Percentiles rank a stretch among this genome's conserved stretches.
phyloP scores from a whole-genome alignment of 768 basidiomycete species.

The Amanita pallidorosea region DNA sequence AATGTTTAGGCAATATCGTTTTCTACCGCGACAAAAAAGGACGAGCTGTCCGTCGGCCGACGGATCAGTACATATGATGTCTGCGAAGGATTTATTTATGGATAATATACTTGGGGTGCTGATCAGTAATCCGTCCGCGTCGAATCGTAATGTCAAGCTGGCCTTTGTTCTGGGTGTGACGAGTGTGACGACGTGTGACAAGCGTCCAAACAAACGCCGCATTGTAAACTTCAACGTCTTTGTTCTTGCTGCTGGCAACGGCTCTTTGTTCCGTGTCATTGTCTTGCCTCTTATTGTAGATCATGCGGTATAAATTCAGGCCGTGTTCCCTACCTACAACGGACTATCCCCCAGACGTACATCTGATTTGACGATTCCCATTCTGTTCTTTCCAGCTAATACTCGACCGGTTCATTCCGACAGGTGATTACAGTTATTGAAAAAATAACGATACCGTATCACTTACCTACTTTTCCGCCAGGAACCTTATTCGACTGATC shows the following conservation, averaged over 20 bases:
- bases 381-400: slow-evolving; percentile 5
- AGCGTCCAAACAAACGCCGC: too few species aligned
- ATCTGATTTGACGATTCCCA: not conserved
- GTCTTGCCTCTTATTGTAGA: slow-evolving; percentile 4
- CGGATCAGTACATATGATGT: not conserved
- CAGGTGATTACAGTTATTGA: not conserved
- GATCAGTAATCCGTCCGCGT: too few species aligned
- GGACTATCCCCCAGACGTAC: not conserved
- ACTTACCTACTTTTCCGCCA: not conserved
- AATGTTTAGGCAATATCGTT: slow-evolving; percentile 24
- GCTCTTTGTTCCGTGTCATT: slow-evolving; percentile 1
- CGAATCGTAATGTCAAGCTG: too few species aligned
- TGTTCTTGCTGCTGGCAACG: not conserved
- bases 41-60: not conserved
- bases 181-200: too few species aligned
- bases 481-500: not conserved
- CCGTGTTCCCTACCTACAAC: not conserved
- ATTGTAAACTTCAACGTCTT: too few species aligned
- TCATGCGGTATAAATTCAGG: not conserved
- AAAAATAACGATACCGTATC: not conserved
- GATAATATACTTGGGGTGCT: too few species aligned
- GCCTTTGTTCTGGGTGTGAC: too few species aligned
- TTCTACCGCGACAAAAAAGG: slow-evolving; percentile 25
- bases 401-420: not conserved
- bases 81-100: too few species aligned